phyloP scores from a whole-genome alignment of 2,329 filamentous ascomycete genomes.

The Annulohypoxylon truncatum region DNA sequence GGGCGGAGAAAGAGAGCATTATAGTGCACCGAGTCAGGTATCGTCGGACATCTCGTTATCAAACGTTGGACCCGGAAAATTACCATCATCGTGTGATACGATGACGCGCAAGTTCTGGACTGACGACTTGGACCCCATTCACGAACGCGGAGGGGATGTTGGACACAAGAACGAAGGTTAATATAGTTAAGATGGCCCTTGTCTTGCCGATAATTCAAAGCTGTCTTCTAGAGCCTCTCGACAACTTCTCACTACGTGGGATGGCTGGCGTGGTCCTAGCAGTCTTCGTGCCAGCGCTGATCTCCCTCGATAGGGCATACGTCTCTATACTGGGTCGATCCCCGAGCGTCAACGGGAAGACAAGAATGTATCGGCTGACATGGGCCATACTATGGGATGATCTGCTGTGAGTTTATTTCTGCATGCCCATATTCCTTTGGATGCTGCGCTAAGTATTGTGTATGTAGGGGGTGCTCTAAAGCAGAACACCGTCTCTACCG shows the following conservation, averaged over 20 bases:
- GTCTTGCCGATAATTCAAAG: background rate
- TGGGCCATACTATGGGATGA: background rate
- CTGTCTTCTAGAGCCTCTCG: background rate
- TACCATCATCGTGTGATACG: conserved; percentile 42
- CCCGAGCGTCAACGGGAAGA: background rate
- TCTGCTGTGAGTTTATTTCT: conserved; percentile 4
- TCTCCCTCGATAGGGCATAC: background rate
- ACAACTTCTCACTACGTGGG: background rate
- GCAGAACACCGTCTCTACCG: background rate
- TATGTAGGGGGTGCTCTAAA: background rate
- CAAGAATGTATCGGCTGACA: background rate
- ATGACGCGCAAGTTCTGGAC: conserved; percentile 31
- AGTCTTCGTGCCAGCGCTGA: too few relatives aligned
- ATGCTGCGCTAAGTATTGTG: background rate
- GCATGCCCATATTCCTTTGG: background rate
- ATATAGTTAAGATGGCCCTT: background rate
- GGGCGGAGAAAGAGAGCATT: conserved; percentile 22
- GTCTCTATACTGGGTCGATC: background rate
- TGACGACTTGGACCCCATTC: background rate
- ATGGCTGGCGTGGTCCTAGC: background rate
- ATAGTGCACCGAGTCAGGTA: conserved; percentile 35
- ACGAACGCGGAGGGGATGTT: background rate
- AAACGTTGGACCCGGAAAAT: conserved; percentile 28
- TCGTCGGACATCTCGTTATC: conserved; percentile 44
- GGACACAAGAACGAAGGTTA: background rate